These are phyloP conservation scores for Penicillium tannophilum DNA, from an alignment of 495 filamentous ascomycete species.

Conservation along the genomic window DNA sequence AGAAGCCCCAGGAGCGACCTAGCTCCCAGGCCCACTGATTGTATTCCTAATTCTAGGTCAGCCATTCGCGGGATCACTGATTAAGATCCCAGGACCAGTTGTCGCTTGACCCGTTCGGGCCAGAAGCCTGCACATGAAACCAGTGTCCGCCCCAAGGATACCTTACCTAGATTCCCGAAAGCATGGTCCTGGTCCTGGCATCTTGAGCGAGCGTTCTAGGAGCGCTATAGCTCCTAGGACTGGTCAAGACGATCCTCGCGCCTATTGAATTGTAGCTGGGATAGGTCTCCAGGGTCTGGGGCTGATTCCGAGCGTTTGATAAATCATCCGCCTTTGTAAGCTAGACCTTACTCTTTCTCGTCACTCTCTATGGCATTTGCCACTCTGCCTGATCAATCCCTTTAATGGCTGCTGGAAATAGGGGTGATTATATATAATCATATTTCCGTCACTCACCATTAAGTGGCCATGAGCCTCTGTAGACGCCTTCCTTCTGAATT, in stretches of 20 bases:
- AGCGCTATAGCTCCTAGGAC: not conserved
- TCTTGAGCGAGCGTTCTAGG: not conserved
- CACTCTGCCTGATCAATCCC: too few species aligned
- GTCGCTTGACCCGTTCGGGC: not conserved
- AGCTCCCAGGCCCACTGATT: slow-evolving; percentile 3
- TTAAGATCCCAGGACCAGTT: slow-evolving; percentile 3
- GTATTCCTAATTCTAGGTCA: slow-evolving; percentile 4
- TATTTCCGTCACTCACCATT: not conserved
- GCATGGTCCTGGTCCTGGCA: not conserved
- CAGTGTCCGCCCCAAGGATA: not conserved
- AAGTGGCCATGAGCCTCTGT: slow-evolving; percentile 1
- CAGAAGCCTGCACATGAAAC: not conserved
- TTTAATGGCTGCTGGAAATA: too few species aligned
- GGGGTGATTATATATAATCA: too few species aligned
- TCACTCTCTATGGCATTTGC: too few species aligned
- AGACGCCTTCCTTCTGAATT: not conserved
- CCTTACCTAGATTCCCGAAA: not conserved
- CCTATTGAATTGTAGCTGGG: not conserved
- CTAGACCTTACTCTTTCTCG: too few species aligned
- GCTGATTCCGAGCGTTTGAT: not conserved
- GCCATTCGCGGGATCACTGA: slow-evolving; percentile 1
- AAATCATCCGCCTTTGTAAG: too few species aligned
- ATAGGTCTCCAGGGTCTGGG: not conserved
- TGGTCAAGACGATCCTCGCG: not conserved
- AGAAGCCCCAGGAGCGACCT: slow-evolving; percentile 6